Conservation (phyloP, 208 protist genomes). For the Wallacemonas sp. region DNA sequence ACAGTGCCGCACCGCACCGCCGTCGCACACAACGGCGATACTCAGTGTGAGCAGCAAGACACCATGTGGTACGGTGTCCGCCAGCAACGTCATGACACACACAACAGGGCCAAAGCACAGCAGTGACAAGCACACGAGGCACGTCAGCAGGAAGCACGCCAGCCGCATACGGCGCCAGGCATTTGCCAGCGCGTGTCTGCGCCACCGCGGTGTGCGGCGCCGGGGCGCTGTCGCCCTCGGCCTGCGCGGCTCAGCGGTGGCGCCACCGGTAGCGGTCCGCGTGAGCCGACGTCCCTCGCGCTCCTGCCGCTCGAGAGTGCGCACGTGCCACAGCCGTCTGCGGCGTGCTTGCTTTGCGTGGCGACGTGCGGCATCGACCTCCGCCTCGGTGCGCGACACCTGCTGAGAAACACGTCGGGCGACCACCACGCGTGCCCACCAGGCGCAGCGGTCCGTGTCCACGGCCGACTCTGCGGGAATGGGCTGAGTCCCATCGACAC, state of each 20-base stretch:
- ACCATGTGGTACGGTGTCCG: background rate
- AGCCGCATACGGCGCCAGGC: conserved; percentile 4
- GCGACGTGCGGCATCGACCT: background rate
- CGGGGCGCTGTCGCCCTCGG: too few relatives aligned
- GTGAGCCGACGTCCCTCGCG: background rate
- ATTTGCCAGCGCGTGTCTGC: background rate
- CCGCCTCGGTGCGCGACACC: background rate
- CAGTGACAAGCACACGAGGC: background rate
- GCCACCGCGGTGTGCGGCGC: background rate
- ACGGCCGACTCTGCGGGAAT: background rate
- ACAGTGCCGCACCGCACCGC: background rate
- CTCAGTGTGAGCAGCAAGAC: background rate
- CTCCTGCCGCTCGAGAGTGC: conserved; percentile 2
- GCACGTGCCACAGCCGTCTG: background rate
- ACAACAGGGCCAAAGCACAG: conserved; percentile 1
- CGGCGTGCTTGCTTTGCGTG: background rate
- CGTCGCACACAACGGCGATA: too few relatives aligned
- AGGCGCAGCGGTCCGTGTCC: background rate
- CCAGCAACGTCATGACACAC: conserved; percentile 3
- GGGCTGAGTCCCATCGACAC: too few relatives aligned
- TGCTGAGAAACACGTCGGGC: background rate
- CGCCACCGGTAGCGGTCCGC: too few relatives aligned
- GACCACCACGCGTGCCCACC: too few relatives aligned
- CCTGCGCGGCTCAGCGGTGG: too few relatives aligned
- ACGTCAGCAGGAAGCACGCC: conserved; percentile 1